Conservation (phyloP, 208 protist genomes). For the Wallacemonas sp. region DNA sequence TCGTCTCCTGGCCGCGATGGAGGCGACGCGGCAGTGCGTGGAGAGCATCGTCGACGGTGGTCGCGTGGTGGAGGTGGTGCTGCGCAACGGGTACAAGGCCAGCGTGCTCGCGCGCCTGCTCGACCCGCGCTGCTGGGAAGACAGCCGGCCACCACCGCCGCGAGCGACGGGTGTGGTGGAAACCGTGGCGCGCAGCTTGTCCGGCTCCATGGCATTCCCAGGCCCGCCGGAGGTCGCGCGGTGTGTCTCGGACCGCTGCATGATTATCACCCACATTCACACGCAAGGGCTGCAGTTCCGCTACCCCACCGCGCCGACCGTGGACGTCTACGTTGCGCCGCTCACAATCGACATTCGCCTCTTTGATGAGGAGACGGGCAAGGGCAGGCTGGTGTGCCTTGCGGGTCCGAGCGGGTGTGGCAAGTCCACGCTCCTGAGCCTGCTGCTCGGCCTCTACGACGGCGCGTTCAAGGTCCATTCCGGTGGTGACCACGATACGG, state of each 20-base stretch:
- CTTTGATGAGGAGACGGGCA: conserved; percentile 19
- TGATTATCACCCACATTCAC: conserved; percentile 21
- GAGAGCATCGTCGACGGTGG: conserved; percentile 37
- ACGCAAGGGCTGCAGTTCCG: conserved; percentile 51
- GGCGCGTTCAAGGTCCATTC: background rate
- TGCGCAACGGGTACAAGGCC: conserved; percentile 79
- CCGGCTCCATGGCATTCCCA: background rate
- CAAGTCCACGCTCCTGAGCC: conserved; percentile 75
- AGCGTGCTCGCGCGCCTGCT: conserved; percentile 54
- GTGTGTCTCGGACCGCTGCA: too few relatives aligned
- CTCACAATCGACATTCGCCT: conserved; percentile 16
- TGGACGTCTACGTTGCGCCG: conserved; percentile 44
- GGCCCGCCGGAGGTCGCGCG: too few relatives aligned
- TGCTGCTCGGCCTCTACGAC: conserved; percentile 67
- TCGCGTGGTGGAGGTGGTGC: conserved; percentile 57
- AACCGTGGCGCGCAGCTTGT: too few relatives aligned
- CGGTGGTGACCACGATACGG: background rate
- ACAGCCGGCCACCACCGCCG: background rate
- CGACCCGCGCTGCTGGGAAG: conserved; percentile 54
- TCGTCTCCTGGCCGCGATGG: conserved; percentile 50
- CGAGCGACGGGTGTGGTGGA: too few relatives aligned
- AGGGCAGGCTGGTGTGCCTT: conserved; percentile 58
- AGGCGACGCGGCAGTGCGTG: conserved; percentile 30
- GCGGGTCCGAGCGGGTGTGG: conserved; percentile 66
- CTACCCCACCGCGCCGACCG: conserved; percentile 65